phyloP scores from a whole-genome alignment of 2,329 filamentous ascomycete species.

The Didymella pinodella region DNA sequence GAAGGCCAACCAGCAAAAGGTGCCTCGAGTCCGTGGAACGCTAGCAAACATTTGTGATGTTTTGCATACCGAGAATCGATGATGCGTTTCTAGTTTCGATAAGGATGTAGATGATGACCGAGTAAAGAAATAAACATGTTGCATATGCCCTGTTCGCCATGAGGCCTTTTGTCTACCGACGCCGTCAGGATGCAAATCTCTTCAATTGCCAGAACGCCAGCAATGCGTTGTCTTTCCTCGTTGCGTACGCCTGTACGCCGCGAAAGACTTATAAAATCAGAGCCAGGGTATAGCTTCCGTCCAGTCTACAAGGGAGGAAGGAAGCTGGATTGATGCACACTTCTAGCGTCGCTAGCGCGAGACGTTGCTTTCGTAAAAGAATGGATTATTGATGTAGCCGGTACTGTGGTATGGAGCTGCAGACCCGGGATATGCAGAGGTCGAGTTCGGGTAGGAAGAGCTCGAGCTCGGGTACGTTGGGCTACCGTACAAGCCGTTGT shows the following conservation, averaged over 20 bases:
- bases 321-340: neutral
- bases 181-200: slow-evolving; percentile 1
- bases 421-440: slow-evolving; percentile 7
- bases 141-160: neutral
- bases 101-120: neutral
- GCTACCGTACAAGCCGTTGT: slow-evolving; percentile 9
- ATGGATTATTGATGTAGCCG: slow-evolving; percentile 5
- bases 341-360: slow-evolving; percentile 17
- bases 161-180: slow-evolving; percentile 4
- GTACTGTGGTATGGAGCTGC: slow-evolving; percentile 1
- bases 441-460: neutral
- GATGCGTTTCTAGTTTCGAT: neutral
- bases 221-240: slow-evolving; percentile 9
- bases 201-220: slow-evolving; percentile 11
- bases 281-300: neutral
- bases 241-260: slow-evolving; percentile 9
- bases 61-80: neutral
- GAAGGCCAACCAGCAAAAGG: neutral
- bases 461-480: slow-evolving; percentile 9
- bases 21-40: neutral
- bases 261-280: slow-evolving; percentile 10
- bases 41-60: neutral
- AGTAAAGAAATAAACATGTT: neutral
- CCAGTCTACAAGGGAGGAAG: neutral
- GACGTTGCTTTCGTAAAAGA: slow-evolving; percentile 17